Percentiles rank a stretch among this genome's conserved stretches.
These are phyloP conservation scores for Euclidium syriacum DNA, from an alignment of 345 rosid genomes.

Conservation along the genomic window DNA sequence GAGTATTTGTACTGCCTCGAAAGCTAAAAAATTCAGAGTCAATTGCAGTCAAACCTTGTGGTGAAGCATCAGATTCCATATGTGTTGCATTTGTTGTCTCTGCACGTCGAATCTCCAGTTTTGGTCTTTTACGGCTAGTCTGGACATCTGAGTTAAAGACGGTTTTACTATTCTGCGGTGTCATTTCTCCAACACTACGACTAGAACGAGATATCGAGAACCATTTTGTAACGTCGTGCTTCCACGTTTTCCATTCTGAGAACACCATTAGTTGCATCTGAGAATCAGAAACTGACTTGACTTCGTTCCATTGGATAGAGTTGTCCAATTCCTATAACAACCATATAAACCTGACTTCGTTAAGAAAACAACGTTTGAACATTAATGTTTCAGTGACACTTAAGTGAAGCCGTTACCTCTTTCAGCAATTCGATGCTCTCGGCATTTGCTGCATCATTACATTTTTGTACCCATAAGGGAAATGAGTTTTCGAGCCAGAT, in stretches of 20 bases:
- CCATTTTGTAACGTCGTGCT: constrained; percentile 83
- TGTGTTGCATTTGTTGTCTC: constrained; percentile 59
- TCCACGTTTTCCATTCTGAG: constrained; percentile 98
- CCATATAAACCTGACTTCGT: background rate
- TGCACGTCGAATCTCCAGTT: constrained; percentile 93
- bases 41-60: constrained; percentile 39
- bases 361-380: background rate
- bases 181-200: constrained; percentile 38
- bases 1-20: constrained; percentile 36
- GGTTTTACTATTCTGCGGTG: constrained; percentile 38
- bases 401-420: constrained; percentile 48
- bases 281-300: constrained; percentile 61
- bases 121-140: constrained; percentile 68
- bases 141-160: constrained; percentile 45
- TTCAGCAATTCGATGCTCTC: constrained; percentile 79
- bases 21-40: constrained; percentile 53
- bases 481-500: constrained; percentile 62
- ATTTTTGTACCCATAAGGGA: constrained; percentile 59
- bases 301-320: constrained; percentile 75
- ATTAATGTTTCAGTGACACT: background rate
- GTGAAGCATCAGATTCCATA: constrained; percentile 41
- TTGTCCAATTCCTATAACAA: constrained; percentile 68
- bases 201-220: constrained; percentile 55
- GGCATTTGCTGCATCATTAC: constrained; percentile 65
- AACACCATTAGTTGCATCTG: constrained; percentile 59